Conservation (phyloP, 1,284 basidiomycete species). For the Microbotryomycetes sp. region DNA sequence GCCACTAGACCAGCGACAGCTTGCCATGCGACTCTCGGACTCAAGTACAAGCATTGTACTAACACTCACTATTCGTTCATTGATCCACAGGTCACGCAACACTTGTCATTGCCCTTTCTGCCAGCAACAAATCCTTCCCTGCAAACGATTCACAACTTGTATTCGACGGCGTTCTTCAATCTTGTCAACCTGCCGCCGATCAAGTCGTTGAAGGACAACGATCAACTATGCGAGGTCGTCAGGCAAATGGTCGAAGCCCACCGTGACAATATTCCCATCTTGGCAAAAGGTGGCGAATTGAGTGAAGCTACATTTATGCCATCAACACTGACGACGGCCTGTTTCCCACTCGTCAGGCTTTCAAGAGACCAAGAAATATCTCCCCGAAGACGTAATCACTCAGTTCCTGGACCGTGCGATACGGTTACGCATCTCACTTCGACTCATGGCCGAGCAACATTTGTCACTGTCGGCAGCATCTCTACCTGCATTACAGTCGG, state of each 20-base stretch:
- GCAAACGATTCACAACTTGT: constrained; percentile 61
- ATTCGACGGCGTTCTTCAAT: constrained; percentile 64
- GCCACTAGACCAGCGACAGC: no score
- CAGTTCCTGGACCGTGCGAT: constrained; percentile 77
- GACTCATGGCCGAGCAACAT: constrained; percentile 86
- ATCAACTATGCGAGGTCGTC: constrained; percentile 58
- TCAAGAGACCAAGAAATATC: constrained; percentile 75
- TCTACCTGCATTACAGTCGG: constrained; percentile 10
- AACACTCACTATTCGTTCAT: not conserved
- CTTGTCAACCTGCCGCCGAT: constrained; percentile 64
- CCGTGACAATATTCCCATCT: constrained; percentile 76
- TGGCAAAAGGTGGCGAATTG: constrained; percentile 60
- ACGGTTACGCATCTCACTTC: constrained; percentile 75
- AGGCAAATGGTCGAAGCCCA: constrained; percentile 67
- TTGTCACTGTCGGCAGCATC: constrained; percentile 68
- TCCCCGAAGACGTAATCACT: constrained; percentile 66
- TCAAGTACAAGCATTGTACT: not conserved
- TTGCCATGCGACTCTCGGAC: not conserved
- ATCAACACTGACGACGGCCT: constrained; percentile 43
- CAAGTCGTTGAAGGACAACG: constrained; percentile 60
- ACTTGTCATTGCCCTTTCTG: constrained; percentile 48
- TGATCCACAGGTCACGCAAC: constrained; percentile 31
- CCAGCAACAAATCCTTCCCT: constrained; percentile 86
- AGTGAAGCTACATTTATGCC: not conserved
- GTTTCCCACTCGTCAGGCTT: constrained; percentile 50